Evolutionary conservation across 805 yeast species (phyloP).

Genomic region (Candida tibetensis): DNA sequence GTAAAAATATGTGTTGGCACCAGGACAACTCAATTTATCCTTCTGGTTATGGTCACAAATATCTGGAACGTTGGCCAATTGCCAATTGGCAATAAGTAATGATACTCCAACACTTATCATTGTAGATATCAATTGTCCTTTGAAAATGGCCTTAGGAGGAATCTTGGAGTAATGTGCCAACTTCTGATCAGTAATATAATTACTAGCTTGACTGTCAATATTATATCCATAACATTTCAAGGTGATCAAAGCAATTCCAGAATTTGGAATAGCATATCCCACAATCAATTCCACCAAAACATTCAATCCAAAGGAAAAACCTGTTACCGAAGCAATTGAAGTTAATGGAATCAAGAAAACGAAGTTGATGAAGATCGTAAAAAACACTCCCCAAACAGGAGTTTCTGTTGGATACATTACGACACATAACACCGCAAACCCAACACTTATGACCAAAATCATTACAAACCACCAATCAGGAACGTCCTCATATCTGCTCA

Average conservation of each 20-base stretch:
- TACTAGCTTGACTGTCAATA: slow-evolving; percentile 63
- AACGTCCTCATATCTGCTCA: slow-evolving; percentile 60
- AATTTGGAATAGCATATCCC: slow-evolving; percentile 62
- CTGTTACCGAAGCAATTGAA: slow-evolving; percentile 60
- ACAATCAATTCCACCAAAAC: slow-evolving; percentile 63
- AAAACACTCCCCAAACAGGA: slow-evolving; percentile 62
- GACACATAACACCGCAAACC: slow-evolving; percentile 44
- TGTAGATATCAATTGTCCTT: slow-evolving; percentile 41
- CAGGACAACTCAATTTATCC: slow-evolving; percentile 39
- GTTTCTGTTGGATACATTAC: slow-evolving; percentile 50
- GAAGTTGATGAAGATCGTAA: slow-evolving; percentile 54
- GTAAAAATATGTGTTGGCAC: slow-evolving; percentile 49
- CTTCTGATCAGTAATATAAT: slow-evolving; percentile 37
- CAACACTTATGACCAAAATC: slow-evolving; percentile 45
- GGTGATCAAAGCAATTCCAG: slow-evolving; percentile 57
- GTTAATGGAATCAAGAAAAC: slow-evolving; percentile 61
- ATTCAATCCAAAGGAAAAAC: slow-evolving; percentile 55
- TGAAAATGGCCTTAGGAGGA: slow-evolving; percentile 25
- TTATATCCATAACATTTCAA: slow-evolving; percentile 48
- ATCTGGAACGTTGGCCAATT: slow-evolving; percentile 32
- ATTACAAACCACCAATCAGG: slow-evolving; percentile 70
- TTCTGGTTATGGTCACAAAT: slow-evolving; percentile 36
- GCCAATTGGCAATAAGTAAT: slow-evolving; percentile 39
- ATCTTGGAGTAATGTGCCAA: slow-evolving; percentile 26
- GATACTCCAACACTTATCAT: slow-evolving; percentile 33